Percentiles rank a stretch among this genome's conserved stretches.
Evolutionary conservation across 345 rosid species (phyloP).

Genomic region (Angophora floribunda): DNA sequence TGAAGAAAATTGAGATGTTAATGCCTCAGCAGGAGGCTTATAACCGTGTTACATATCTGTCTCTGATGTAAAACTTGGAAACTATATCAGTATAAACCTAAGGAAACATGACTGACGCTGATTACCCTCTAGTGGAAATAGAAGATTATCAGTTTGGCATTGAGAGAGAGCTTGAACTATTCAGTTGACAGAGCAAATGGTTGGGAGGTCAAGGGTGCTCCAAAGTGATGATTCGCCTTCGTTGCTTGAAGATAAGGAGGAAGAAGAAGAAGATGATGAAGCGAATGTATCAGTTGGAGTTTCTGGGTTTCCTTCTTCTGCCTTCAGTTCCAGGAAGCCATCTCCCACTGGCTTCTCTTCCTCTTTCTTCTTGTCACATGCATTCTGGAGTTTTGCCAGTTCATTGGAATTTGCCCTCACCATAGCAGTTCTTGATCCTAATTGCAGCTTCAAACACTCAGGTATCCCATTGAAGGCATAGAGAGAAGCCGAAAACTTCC

Average conservation of each 20-base stretch:
- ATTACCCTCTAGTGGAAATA: background rate
- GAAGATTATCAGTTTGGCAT: background rate
- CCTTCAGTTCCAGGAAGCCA: background rate
- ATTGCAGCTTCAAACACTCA: constrained; percentile 38
- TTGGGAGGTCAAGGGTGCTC: constrained; percentile 62
- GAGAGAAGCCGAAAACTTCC: constrained; percentile 58
- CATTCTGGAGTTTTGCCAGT: constrained; percentile 18
- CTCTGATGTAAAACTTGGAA: background rate
- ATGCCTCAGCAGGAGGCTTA: background rate
- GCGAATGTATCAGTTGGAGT: constrained; percentile 1
- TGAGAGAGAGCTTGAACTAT: background rate
- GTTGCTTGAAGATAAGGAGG: constrained; percentile 1
- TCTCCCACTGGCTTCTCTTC: constrained; percentile 5
- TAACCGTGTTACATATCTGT: background rate
- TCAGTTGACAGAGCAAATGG: constrained; percentile 51
- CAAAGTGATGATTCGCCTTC: constrained; percentile 43
- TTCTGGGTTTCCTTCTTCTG: constrained; percentile 5
- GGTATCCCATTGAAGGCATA: constrained; percentile 54
- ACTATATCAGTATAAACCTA: background rate
- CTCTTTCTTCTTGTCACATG: constrained; percentile 21
- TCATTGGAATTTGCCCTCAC: constrained; percentile 1
- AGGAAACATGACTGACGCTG: background rate
- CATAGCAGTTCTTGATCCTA: constrained; percentile 8
- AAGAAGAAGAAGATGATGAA: constrained; percentile 4
- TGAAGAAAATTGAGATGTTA: background rate